phyloP scores from a whole-genome alignment of 352 stramenopile genomes.

The Phytophthora citricola region DNA sequence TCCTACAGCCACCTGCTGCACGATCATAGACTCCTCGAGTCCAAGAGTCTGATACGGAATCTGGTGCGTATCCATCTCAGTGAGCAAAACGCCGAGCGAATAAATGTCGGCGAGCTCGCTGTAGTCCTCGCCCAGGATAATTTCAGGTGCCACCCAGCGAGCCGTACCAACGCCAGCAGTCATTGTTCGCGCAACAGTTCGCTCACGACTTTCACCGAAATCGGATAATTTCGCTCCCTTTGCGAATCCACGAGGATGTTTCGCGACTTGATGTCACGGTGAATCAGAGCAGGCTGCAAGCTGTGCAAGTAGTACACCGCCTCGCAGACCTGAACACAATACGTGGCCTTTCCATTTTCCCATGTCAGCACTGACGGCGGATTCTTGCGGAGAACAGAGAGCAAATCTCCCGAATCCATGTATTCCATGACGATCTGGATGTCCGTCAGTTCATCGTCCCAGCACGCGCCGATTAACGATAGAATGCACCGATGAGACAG shows the following conservation, averaged over 20 bases:
- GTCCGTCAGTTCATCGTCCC: conserved; percentile 71
- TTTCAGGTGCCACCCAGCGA: conserved; percentile 79
- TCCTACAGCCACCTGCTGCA: conserved; percentile 80
- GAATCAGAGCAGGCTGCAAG: conserved; percentile 87
- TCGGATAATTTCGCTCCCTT: conserved; percentile 78
- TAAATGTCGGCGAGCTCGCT: conserved; percentile 79
- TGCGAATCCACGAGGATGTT: conserved; percentile 89
- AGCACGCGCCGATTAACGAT: conserved; percentile 72
- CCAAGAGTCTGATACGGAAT: conserved; percentile 75
- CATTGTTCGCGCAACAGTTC: conserved; percentile 79
- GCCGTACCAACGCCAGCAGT: conserved; percentile 76
- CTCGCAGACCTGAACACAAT: conserved; percentile 82
- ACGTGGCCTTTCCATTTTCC: conserved; percentile 68
- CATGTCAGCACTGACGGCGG: conserved; percentile 58
- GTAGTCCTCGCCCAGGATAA: conserved; percentile 82
- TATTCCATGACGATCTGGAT: conserved; percentile 86
- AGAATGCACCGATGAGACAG: conserved; percentile 83
- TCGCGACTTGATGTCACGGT: conserved; percentile 92
- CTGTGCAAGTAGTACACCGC: conserved; percentile 91
- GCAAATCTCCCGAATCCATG: conserved; percentile 77
- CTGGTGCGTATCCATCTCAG: conserved; percentile 73
- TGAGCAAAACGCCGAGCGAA: conserved; percentile 74
- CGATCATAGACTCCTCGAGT: conserved; percentile 82
- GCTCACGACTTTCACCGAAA: conserved; percentile 80
- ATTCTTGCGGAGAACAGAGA: conserved; percentile 60